Evolutionary conservation across 495 filamentous ascomycete genomes (phyloP).

Genomic region (Rusavskia elegans): DNA sequence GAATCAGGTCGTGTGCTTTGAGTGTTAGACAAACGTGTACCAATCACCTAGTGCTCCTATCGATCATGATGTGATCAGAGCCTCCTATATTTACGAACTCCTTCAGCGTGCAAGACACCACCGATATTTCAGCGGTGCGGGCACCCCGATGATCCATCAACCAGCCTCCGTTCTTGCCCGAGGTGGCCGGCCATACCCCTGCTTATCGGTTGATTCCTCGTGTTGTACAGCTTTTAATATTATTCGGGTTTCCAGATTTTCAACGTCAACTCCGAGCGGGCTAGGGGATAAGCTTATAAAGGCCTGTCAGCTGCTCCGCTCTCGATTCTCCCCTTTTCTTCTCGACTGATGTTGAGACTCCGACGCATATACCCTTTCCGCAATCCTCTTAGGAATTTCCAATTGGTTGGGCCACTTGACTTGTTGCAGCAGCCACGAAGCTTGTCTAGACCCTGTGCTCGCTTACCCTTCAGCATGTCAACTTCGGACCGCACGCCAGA

Average conservation of each 20-base stretch:
- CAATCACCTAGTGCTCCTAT: too few relatives aligned
- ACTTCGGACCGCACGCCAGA: constrained; percentile 14
- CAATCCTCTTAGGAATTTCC: neutral
- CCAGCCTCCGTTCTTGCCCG: neutral
- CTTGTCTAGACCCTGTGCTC: neutral
- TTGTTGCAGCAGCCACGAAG: neutral
- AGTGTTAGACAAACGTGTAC: too few relatives aligned
- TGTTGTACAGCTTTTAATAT: neutral
- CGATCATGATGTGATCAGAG: too few relatives aligned
- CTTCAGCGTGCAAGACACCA: neutral
- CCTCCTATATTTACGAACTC: too few relatives aligned
- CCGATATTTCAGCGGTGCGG: neutral
- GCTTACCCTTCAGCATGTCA: constrained; percentile 9
- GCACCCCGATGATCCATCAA: neutral
- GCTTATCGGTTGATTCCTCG: neutral
- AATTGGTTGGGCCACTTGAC: neutral
- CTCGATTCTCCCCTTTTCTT: neutral
- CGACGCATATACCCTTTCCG: neutral
- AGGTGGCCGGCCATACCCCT: neutral
- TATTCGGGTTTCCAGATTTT: neutral
- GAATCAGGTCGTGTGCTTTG: neutral
- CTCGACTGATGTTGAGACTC: neutral
- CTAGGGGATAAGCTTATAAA: neutral
- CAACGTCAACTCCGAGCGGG: neutral
- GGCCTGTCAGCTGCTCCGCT: neutral